Evolutionary conservation across 148 eudicot species (phyloP), one percentile per base, ranked within the genome.

Genomic region (Cornus florida): DNA sequence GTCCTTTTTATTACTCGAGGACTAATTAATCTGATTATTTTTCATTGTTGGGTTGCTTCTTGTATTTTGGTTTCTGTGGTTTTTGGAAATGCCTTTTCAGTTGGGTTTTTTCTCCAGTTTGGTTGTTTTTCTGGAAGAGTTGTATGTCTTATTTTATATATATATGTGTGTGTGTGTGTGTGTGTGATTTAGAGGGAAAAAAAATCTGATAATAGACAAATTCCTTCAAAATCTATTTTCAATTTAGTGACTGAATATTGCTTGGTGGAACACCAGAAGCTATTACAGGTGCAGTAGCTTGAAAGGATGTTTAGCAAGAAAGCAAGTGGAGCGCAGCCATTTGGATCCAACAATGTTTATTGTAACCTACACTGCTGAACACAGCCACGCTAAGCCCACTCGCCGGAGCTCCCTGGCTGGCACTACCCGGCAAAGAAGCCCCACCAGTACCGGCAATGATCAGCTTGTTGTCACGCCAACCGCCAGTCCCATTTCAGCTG

Each of bases 231-330:
- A 35, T 35, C 0, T 2, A 0, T 35, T 35, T 35, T 35, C 38
- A 12, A 46, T 68, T 33, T 16, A n/a, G 8, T 32, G 24, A 28
- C 53, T 74, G 5, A 62, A 1, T 16, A 19, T 68, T 48, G 56
- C 65, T 50, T 78, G 67, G 46, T 77, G 65, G 67, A 59, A 69
- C 60, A 48, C 50, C 84, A 94, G 98, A 88, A 92, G 91, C 84
- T 94, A 94, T 70, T 94, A 94, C 74, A 90, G 91, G 76, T 94
- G 98, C 67, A 94, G 98, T 81, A 89, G 88, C 79, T 75, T 86
- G 79, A 88, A 86, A 75, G 98, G 94, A 11, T 94, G 98, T 68
- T 57, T 76, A 70, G 98, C 98, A 71, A 88, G 97, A 73, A 94
- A 92, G 73, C 98, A 92, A 87, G 97, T 94, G 17, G 98, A 94